Percentiles rank a stretch among this genome's conserved stretches.
These are phyloP conservation scores for Sarcodon sp. DNA, from an alignment of 768 basidiomycete genomes.

Conservation along the genomic window DNA sequence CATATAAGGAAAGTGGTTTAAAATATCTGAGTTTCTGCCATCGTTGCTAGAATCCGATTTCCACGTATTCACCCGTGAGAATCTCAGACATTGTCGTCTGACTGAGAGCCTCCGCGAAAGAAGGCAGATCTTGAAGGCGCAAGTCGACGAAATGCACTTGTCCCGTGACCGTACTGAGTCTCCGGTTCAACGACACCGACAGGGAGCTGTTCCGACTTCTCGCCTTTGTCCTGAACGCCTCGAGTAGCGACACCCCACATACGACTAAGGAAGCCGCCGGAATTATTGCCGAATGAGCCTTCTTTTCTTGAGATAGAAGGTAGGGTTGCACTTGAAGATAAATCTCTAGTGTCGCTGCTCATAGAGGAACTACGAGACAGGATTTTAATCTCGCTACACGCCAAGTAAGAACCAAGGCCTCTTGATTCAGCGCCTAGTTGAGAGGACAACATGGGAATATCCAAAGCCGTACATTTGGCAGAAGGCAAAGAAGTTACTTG, in stretches of 20 bases:
- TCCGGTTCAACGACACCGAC: slow-evolving; percentile 13
- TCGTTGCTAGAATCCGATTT: neutral
- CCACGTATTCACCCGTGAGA: neutral
- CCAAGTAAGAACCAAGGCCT: slow-evolving; percentile 1
- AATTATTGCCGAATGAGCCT: slow-evolving; percentile 5
- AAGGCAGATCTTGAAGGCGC: slow-evolving; percentile 32
- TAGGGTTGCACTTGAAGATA: slow-evolving; percentile 12
- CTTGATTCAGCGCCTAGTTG: too few relatives aligned
- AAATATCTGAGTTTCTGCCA: too few relatives aligned
- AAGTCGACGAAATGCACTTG: slow-evolving; percentile 24
- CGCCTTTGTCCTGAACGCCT: slow-evolving; percentile 13
- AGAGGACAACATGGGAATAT: too few relatives aligned
- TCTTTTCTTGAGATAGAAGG: slow-evolving; percentile 9
- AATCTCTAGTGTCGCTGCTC: neutral
- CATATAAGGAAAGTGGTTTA: neutral
- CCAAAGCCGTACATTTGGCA: too few relatives aligned
- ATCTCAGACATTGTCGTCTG: neutral
- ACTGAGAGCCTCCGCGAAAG: slow-evolving; percentile 15
- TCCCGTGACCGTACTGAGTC: slow-evolving; percentile 15
- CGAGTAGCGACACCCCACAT: slow-evolving; percentile 63
- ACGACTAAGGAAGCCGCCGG: slow-evolving; percentile 50
- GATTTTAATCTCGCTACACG: slow-evolving; percentile 8
- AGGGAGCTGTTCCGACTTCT: slow-evolving; percentile 14
- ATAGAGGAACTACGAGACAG: neutral
- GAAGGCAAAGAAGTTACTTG: too few relatives aligned